These are phyloP conservation scores for Krasilnikovozyma curviuscula DNA, from an alignment of 768 basidiomycete genomes.

Conservation along the genomic window DNA sequence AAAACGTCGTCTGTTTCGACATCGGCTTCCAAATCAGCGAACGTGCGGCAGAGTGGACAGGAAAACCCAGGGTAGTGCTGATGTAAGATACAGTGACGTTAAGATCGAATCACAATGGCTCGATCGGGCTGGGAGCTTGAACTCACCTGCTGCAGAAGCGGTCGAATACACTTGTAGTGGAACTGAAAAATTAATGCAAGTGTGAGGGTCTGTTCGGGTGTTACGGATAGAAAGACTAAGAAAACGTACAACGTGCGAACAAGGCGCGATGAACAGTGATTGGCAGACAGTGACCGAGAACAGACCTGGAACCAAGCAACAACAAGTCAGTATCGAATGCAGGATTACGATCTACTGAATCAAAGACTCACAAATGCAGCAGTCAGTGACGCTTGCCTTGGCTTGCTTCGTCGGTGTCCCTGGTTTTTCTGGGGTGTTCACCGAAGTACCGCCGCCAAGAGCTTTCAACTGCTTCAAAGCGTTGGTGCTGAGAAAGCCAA, in stretches of 20 bases:
- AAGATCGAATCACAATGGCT: too few species aligned
- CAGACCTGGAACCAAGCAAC: slow-evolving; percentile 30
- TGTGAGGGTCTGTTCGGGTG: too few species aligned
- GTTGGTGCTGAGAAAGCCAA: slow-evolving; percentile 26
- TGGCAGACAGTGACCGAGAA: slow-evolving; percentile 87
- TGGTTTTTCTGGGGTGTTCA: neutral
- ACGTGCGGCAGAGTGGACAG: slow-evolving; percentile 87
- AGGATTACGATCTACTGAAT: too few species aligned
- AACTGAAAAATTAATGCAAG: slow-evolving; percentile 12
- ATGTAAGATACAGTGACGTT: too few species aligned
- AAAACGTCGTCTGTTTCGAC: slow-evolving; percentile 49
- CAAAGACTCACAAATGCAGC: slow-evolving; percentile 70
- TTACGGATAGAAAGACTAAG: slow-evolving; percentile 30
- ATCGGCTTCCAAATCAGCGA: slow-evolving; percentile 85
- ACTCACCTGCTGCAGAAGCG: too few species aligned
- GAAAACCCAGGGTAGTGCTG: slow-evolving; percentile 82
- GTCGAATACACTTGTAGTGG: slow-evolving; percentile 76
- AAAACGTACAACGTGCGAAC: slow-evolving; percentile 49
- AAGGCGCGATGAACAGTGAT: slow-evolving; percentile 91
- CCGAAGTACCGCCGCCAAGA: slow-evolving; percentile 21
- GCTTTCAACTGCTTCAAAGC: slow-evolving; percentile 56
- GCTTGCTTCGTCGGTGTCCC: slow-evolving; percentile 13
- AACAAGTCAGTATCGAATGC: neutral
- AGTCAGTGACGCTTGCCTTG: slow-evolving; percentile 38
- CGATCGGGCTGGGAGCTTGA: too few species aligned